These are phyloP conservation scores for Carex parvula DNA, from an alignment of 176 grass and related monocot genomes.

Conservation along the genomic window DNA sequence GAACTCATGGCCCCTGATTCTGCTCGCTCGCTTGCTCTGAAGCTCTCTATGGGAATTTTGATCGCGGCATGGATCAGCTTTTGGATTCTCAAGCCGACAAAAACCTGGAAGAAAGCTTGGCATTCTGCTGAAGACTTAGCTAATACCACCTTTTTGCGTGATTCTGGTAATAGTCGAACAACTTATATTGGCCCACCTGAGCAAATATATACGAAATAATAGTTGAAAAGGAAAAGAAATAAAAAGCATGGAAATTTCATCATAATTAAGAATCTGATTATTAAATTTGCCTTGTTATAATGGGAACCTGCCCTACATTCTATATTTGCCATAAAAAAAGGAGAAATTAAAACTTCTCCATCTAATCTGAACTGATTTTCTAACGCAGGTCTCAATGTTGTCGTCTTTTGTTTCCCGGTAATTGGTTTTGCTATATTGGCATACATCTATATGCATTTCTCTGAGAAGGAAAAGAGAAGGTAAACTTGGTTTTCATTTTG, in stretches of 20 bases:
- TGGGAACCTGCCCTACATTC: background rate
- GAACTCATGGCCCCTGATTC: conserved; percentile 23
- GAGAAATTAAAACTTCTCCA: background rate
- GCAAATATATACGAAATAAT: background rate
- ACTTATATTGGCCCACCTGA: background rate
- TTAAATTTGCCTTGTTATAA: background rate
- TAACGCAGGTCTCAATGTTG: conserved; percentile 33
- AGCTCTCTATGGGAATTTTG: conserved; percentile 27
- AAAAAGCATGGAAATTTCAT: background rate
- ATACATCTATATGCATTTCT: conserved; percentile 30
- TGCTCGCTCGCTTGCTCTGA: conserved; percentile 21
- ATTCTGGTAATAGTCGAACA: conserved; percentile 25
- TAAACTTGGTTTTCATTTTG: background rate
- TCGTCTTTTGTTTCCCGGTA: conserved; percentile 40
- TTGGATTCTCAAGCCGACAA: conserved; percentile 42
- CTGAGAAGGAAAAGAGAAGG: background rate
- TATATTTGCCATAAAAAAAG: background rate
- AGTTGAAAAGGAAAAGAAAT: background rate
- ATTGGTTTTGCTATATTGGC: conserved; percentile 32
- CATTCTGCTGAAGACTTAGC: conserved; percentile 40
- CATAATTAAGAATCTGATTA: background rate
- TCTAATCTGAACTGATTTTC: background rate
- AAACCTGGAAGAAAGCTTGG: conserved; percentile 43
- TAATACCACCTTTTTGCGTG: conserved; percentile 24
- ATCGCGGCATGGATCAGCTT: conserved; percentile 35